These are phyloP conservation scores for Cercis canadensis DNA, from an alignment of 306 rosid species.

Conservation along the genomic window DNA sequence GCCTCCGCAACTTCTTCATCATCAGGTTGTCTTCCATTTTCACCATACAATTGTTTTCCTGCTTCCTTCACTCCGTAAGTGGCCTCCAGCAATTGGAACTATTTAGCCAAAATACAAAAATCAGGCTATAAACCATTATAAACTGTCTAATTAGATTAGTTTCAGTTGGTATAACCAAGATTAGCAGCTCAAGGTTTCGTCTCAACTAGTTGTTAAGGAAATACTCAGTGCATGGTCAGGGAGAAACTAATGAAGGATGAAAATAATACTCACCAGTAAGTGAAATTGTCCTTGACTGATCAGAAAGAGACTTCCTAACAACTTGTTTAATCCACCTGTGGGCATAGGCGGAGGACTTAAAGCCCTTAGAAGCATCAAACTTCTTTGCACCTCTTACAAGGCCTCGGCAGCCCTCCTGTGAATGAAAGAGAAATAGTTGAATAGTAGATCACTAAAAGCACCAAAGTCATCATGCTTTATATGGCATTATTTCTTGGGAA, in stretches of 20 bases:
- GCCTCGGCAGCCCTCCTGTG: slow-evolving; percentile 99
- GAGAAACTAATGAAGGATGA: slow-evolving; percentile 8
- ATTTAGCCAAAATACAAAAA: slow-evolving; percentile 41
- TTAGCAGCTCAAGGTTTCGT: slow-evolving; percentile 6
- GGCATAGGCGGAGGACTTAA: slow-evolving; percentile 97
- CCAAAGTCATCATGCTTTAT: slow-evolving; percentile 21
- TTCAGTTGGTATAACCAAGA: slow-evolving; percentile 27
- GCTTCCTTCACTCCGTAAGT: slow-evolving; percentile 91
- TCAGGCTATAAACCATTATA: slow-evolving; percentile 24
- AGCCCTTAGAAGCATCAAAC: slow-evolving; percentile 96
- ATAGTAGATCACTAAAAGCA: slow-evolving; percentile 17
- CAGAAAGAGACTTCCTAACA: slow-evolving; percentile 85
- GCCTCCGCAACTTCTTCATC: no score
- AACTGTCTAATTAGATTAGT: slow-evolving; percentile 13
- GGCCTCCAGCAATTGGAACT: slow-evolving; percentile 98
- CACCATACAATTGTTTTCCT: slow-evolving; percentile 71
- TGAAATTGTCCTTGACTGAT: slow-evolving; percentile 90
- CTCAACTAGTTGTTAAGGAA: neutral
- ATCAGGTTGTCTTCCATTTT: no score
- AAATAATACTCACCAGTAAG: slow-evolving; percentile 73
- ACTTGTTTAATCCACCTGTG: slow-evolving; percentile 99
- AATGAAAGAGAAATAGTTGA: no score
- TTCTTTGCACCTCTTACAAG: slow-evolving; percentile 90
- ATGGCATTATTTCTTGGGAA: neutral
- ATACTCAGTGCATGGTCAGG: slow-evolving; percentile 8